phyloP scores from a whole-genome alignment of 1,284 basidiomycete species.

The Malassezia psittaci region DNA sequence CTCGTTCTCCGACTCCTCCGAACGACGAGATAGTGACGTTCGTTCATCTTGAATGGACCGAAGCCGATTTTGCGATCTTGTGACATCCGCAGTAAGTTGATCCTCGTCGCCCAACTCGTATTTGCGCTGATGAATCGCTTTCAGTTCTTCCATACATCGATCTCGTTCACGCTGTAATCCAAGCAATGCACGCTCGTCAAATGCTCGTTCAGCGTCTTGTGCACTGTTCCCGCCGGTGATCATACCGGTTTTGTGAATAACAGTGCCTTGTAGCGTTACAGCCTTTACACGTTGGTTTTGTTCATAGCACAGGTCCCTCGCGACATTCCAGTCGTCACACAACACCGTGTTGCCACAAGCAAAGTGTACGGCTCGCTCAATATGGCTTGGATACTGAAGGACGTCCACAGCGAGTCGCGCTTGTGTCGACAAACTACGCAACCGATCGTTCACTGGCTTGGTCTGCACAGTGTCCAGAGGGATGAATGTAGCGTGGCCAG shows the following conservation, averaged over 20 bases:
- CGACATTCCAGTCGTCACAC: conserved; percentile 87
- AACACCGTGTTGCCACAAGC: conserved; percentile 90
- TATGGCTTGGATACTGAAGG: conserved; percentile 47
- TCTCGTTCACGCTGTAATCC: conserved; percentile 62
- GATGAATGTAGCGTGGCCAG: conserved; percentile 90
- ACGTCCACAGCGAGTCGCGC: conserved; percentile 89
- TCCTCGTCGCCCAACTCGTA: conserved; percentile 75
- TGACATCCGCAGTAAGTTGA: conserved; percentile 63
- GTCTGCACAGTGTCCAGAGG: conserved; percentile 92
- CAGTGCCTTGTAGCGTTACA: conserved; percentile 88
- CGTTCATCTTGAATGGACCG: conserved; percentile 70
- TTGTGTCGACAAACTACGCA: conserved; percentile 78
- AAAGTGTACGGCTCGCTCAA: conserved; percentile 84
- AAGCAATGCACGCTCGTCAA: conserved; percentile 86
- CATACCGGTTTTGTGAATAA: conserved; percentile 92
- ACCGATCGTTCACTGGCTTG: conserved; percentile 86
- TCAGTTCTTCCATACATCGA: conserved; percentile 64
- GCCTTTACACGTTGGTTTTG: conserved; percentile 93
- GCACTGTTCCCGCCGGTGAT: conserved; percentile 78
- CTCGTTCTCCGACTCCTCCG: conserved; percentile 28
- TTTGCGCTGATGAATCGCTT: conserved; percentile 69
- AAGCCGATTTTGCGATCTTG: conserved; percentile 65
- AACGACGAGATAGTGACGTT: conserved; percentile 28
- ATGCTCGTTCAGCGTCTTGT: conserved; percentile 56
- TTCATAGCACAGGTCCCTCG: conserved; percentile 80